Evolutionary conservation across 2,329 filamentous ascomycete genomes (phyloP).

Genomic region (Microdochium paspali): DNA sequence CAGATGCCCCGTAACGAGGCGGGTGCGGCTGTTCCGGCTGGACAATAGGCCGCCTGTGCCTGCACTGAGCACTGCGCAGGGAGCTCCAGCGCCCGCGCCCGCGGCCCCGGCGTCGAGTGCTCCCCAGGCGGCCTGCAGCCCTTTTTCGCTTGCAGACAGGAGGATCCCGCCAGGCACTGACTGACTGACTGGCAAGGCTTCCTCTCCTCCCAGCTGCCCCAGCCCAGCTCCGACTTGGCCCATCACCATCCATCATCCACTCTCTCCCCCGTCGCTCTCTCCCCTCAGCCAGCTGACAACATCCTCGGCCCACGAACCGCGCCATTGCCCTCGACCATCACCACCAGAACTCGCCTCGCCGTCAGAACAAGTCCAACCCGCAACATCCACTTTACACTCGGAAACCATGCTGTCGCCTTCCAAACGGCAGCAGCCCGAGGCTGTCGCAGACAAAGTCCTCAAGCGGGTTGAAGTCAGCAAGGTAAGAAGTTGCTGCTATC

Average conservation of each 20-base stretch:
- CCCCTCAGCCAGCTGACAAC: background rate
- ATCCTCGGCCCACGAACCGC: slow-evolving; percentile 3
- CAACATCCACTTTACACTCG: slow-evolving; percentile 1
- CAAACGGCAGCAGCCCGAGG: slow-evolving; percentile 50
- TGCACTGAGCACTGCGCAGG: background rate
- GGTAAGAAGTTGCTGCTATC: slow-evolving; percentile 34
- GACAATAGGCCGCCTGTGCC: background rate
- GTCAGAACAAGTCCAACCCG: background rate
- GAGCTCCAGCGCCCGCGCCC: background rate
- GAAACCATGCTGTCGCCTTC: slow-evolving; percentile 48
- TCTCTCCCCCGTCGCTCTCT: background rate
- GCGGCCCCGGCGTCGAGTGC: no score
- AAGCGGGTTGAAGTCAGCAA: slow-evolving; percentile 68
- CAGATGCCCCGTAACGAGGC: no score
- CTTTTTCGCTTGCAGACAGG: background rate
- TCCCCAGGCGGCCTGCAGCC: background rate
- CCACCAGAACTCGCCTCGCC: background rate
- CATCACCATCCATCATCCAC: no score
- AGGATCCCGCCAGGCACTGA: background rate
- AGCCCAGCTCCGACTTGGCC: background rate
- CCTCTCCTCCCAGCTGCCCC: background rate
- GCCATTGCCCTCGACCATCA: slow-evolving; percentile 6
- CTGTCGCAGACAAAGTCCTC: slow-evolving; percentile 58
- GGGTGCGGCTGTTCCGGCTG: background rate
- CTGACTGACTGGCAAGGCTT: background rate